These are phyloP conservation scores for Perkinsus olseni DNA, from an alignment of 169 alveolate genomes.

Conservation along the genomic window DNA sequence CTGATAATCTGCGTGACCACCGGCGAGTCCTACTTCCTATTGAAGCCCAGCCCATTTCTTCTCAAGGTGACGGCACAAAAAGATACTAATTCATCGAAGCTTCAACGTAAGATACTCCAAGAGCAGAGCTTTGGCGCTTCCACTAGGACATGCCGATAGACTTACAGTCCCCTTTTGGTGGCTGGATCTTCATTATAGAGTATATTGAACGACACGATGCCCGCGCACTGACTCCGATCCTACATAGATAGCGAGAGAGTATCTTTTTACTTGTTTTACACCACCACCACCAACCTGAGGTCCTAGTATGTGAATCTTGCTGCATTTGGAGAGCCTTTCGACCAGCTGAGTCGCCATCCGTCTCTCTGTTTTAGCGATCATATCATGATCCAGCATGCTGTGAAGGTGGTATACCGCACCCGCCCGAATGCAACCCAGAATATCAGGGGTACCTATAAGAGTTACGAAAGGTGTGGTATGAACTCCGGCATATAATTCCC, in stretches of 20 bases:
- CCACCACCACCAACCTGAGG: neutral
- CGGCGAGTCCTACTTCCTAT: too few relatives aligned
- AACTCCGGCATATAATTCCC: too few relatives aligned
- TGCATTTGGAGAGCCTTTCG: neutral
- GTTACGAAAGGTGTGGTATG: too few relatives aligned
- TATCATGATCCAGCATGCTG: neutral
- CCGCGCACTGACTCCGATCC: neutral
- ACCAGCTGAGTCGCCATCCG: neutral
- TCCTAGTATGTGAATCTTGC: neutral
- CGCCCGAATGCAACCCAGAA: constrained; percentile 74
- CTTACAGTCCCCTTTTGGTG: neutral
- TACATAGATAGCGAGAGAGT: neutral
- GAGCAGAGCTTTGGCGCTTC: too few relatives aligned
- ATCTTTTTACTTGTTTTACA: neutral
- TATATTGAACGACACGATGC: neutral
- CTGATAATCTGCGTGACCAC: too few relatives aligned
- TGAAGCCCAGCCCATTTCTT: too few relatives aligned
- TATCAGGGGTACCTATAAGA: constrained; percentile 63
- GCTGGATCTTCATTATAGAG: neutral
- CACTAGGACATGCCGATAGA: too few relatives aligned
- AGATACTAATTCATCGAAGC: too few relatives aligned
- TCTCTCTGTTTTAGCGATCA: neutral
- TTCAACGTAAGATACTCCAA: too few relatives aligned
- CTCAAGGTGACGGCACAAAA: too few relatives aligned
- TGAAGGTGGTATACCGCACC: constrained; percentile 65